phyloP scores from a whole-genome alignment of 768 basidiomycete species.

The Lactarius sanguifluus region DNA sequence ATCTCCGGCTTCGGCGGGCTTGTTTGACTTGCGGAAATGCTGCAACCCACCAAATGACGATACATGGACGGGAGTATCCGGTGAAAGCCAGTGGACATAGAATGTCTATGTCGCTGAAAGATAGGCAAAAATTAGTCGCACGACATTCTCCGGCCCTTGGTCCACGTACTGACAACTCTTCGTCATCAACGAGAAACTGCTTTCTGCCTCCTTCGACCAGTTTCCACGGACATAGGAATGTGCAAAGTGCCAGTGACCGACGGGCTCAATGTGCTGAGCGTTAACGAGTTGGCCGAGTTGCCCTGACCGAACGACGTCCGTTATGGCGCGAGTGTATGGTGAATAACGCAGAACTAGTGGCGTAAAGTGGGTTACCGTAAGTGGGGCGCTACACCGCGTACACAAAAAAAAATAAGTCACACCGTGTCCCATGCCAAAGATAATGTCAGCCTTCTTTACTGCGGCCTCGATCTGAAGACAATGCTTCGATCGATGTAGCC shows the following conservation, averaged over 20 bases:
- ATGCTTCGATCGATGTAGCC: slow-evolving; percentile 70
- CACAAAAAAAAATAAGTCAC: slow-evolving; percentile 26
- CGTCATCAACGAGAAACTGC: slow-evolving; percentile 83
- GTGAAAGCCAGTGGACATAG: slow-evolving; percentile 75
- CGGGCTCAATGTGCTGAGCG: slow-evolving; percentile 80
- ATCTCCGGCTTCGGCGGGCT: slow-evolving; percentile 65
- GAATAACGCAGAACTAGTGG: slow-evolving; percentile 84
- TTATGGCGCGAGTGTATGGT: slow-evolving; percentile 72
- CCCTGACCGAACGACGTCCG: slow-evolving; percentile 67
- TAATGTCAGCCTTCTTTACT: slow-evolving; percentile 63
- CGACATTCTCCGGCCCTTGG: slow-evolving; percentile 1
- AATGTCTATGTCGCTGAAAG: slow-evolving; percentile 76
- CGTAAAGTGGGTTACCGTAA: neutral
- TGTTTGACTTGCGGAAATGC: slow-evolving; percentile 73
- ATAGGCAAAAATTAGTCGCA: slow-evolving; percentile 1
- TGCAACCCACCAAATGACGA: slow-evolving; percentile 86
- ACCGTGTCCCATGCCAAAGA: slow-evolving; percentile 92
- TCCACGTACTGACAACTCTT: slow-evolving; percentile 82
- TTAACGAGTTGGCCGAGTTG: slow-evolving; percentile 77
- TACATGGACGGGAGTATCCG: slow-evolving; percentile 61
- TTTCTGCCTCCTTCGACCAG: slow-evolving; percentile 67
- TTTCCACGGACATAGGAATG: slow-evolving; percentile 87
- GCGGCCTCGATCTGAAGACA: slow-evolving; percentile 74
- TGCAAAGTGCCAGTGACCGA: slow-evolving; percentile 86
- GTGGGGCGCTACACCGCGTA: neutral